Evolutionary conservation across 129 eudicot genomes (phyloP), one percentile per base, ranked within the genome.

Genomic region (Kitagawia praeruptora): DNA sequence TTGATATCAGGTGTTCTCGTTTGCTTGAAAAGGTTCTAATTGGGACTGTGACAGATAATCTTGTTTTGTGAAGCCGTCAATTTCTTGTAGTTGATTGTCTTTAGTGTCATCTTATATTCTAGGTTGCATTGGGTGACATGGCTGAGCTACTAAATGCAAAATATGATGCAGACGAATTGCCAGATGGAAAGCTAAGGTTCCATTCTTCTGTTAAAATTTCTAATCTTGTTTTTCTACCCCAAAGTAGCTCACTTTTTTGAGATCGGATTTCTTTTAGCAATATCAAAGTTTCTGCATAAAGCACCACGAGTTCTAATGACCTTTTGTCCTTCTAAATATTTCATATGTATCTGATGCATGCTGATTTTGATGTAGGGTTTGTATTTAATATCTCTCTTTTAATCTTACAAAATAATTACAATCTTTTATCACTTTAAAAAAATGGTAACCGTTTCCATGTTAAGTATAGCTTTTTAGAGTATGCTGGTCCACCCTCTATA

Each of bases 41-140:
- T 78, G 71, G 13, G 71, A 31, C 8, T 13, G 19, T 12, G 19
- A 16, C 47, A 38, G 51, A 37, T 39, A 44, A 27, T 76, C 34
- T 12, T 34, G 21, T 67, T 47, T 27, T 76, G 42, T 78, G 23
- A 45, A 66, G 47, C 46, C 19, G 48, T 39, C 21, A 27, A 4
- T 16, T 5, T 51, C 14, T 61, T 7, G 42, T 81, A 74, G 40
- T 56, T 70, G 71, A 23, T 39, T 56, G 25, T 64, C 51, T 48
- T 70, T 7, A 31, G 25, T 10, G 4, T 14, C 48, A 46, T 53
- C 37, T 69, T 39, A 45, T 66, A 38, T 77, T 53, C 42, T 78
- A 95, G 99, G 99, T 95, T 77, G 99, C 99, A 67, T 87, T 95
- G 79, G 99, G 99, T 34, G 99, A 95, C 77, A 92, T 95, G 97